Conservation (phyloP, 495 filamentous ascomycete genomes). For the Aspergillus mulundensis region DNA sequence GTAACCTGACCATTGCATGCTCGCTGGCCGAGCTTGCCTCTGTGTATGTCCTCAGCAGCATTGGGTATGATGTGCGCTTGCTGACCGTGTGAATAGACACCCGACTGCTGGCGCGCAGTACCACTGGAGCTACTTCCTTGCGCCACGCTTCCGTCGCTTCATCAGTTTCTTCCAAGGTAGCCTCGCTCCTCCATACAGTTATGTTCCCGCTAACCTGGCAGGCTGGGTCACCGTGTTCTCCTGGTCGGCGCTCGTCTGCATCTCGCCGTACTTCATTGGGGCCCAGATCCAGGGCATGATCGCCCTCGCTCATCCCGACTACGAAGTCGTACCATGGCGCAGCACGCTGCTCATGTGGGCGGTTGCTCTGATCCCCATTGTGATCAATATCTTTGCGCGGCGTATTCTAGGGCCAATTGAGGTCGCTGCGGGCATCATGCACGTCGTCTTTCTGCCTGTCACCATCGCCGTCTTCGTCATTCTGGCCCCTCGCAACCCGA, state of each 20-base stretch:
- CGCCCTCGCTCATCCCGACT: conserved; percentile 39
- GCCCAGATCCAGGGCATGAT: conserved; percentile 45
- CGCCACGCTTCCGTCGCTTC: conserved; percentile 34
- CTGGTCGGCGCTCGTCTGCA: conserved; percentile 41
- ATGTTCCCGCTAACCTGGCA: no score
- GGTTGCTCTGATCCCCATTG: conserved; percentile 31
- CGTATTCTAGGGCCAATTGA: conserved; percentile 46
- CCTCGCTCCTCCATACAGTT: conserved; percentile 20
- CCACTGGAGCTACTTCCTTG: conserved; percentile 42
- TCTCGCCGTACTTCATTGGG: conserved; percentile 46
- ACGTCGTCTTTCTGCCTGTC: conserved; percentile 46
- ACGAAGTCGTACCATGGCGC: conserved; percentile 41
- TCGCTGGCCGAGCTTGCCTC: conserved; percentile 37
- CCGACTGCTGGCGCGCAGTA: conserved; percentile 43
- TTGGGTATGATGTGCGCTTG: background rate
- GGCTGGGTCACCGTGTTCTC: conserved; percentile 38
- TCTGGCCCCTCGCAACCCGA: conserved; percentile 40
- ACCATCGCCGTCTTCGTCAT: conserved; percentile 41
- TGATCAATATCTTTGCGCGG: conserved; percentile 42
- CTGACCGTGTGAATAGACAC: conserved; percentile 8
- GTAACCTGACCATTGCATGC: conserved; percentile 26
- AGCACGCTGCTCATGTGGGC: conserved; percentile 48
- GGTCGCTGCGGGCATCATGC: conserved; percentile 43
- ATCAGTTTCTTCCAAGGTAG: conserved; percentile 43
- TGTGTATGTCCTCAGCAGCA: conserved; percentile 20